Evolutionary conservation across 495 filamentous ascomycete genomes (phyloP).

Genomic region (Penicillium waksmanii): DNA sequence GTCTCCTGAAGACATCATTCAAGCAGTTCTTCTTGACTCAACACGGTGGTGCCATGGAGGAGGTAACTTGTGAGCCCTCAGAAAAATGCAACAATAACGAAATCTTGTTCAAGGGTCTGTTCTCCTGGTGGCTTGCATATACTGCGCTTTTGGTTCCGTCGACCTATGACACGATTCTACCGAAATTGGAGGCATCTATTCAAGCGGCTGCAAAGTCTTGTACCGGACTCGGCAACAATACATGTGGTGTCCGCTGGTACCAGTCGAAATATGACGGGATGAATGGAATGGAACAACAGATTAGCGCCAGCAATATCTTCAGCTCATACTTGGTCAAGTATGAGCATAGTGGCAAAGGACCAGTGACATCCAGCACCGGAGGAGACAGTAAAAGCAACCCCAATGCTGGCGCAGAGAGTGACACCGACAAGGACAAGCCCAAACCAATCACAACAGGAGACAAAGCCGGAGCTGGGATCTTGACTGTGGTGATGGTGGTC

Average conservation of each 20-base stretch:
- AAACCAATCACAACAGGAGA: constrained; percentile 18
- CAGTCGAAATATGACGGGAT: constrained; percentile 62
- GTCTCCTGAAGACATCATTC: constrained; percentile 53
- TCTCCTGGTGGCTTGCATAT: constrained; percentile 74
- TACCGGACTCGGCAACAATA: constrained; percentile 58
- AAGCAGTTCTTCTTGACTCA: constrained; percentile 54
- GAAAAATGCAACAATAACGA: constrained; percentile 70
- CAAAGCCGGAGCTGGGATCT: constrained; percentile 21
- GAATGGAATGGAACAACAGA: constrained; percentile 58
- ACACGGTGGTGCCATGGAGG: constrained; percentile 54
- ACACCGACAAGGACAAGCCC: neutral
- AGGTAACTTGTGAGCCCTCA: constrained; percentile 66
- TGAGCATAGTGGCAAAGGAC: constrained; percentile 14
- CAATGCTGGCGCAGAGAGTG: constrained; percentile 13
- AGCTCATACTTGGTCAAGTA: constrained; percentile 37
- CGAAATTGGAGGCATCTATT: constrained; percentile 66
- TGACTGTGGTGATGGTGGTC: constrained; percentile 53
- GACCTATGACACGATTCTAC: constrained; percentile 64
- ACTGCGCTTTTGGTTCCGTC: constrained; percentile 66
- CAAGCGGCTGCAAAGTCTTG: constrained; percentile 71
- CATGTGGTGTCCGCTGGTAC: constrained; percentile 78
- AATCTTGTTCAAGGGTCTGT: constrained; percentile 79
- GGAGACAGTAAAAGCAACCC: constrained; percentile 29
- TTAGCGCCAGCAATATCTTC: constrained; percentile 61
- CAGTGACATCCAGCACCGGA: constrained; percentile 20